Percentiles rank a stretch among this genome's conserved stretches.
Conservation (phyloP, 768 basidiomycete genomes). For the Lactarius vividus region DNA sequence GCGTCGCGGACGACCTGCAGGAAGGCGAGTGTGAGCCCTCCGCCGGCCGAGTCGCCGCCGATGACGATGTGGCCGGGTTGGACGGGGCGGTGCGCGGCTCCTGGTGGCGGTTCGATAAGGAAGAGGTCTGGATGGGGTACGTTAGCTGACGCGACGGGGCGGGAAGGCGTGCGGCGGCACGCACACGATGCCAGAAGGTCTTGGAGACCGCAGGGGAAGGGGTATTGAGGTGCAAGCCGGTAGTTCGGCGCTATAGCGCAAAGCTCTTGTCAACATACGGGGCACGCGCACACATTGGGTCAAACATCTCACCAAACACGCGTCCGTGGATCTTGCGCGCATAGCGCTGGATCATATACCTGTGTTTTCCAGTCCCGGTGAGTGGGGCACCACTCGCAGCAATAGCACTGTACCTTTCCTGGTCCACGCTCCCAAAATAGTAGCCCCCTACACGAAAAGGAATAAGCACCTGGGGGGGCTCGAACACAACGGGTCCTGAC, state of each 20-base stretch:
- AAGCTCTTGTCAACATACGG: conserved; percentile 11
- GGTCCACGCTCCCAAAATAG: conserved; percentile 80
- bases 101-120: conserved; percentile 85
- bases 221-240: conserved; percentile 90
- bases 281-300: too few relatives aligned
- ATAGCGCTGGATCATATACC: conserved; percentile 74
- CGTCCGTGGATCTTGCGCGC: conserved; percentile 93
- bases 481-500: conserved; percentile 35
- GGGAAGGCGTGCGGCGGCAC: conserved; percentile 28
- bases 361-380: conserved; percentile 30
- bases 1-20: conserved; percentile 86
- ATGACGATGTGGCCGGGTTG: conserved; percentile 80
- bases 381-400: not conserved
- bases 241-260: conserved; percentile 63
- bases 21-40: conserved; percentile 77
- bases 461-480: not conserved
- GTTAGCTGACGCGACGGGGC: not conserved
- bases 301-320: conserved; percentile 57
- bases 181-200: conserved; percentile 85
- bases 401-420: conserved; percentile 50
- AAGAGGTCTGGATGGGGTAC: conserved; percentile 62
- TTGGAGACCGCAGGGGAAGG: conserved; percentile 90
- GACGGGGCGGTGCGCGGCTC: conserved; percentile 72
- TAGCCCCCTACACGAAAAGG: conserved; percentile 55
- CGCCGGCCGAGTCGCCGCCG: conserved; percentile 94